Conservation (phyloP, 306 rosid species). For the Cotoneaster glaucophyllus region DNA sequence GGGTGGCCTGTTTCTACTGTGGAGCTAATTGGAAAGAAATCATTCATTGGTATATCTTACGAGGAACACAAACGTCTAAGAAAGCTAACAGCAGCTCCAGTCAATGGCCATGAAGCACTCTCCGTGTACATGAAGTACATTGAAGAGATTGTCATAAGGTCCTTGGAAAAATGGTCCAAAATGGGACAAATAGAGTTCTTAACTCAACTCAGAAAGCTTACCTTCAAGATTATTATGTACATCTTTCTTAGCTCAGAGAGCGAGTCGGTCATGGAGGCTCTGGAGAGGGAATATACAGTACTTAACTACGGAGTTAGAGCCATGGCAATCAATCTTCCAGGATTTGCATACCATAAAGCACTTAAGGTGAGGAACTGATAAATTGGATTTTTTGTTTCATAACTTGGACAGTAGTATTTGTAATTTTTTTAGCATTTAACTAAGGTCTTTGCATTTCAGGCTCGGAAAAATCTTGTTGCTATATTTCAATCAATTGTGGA, state of each 20-base stretch:
- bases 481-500: conserved; percentile 57
- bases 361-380: conserved; percentile 40
- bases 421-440: background rate
- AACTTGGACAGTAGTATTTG: background rate
- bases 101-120: conserved; percentile 73
- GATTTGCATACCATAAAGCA: conserved; percentile 79
- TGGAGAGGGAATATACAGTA: conserved; percentile 69
- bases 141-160: conserved; percentile 40
- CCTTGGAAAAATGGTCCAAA: conserved; percentile 66
- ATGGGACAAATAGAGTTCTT: conserved; percentile 68
- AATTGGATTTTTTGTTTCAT: background rate
- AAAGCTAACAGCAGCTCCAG: conserved; percentile 68
- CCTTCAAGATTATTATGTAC: conserved; percentile 74
- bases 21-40: conserved; percentile 69
- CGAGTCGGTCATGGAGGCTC: conserved; percentile 50
- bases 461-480: conserved; percentile 60
- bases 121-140: conserved; percentile 56
- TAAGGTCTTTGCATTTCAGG: conserved; percentile 31
- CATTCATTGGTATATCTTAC: conserved; percentile 50
- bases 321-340: conserved; percentile 79
- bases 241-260: conserved; percentile 78
- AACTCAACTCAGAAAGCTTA: conserved; percentile 56
- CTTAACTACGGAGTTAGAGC: conserved; percentile 85
- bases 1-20: conserved; percentile 84
- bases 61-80: conserved; percentile 88